Base-by-base conservation (phyloP, 768 basidiomycete species). In the Collybiopsis luxurians region DNA sequence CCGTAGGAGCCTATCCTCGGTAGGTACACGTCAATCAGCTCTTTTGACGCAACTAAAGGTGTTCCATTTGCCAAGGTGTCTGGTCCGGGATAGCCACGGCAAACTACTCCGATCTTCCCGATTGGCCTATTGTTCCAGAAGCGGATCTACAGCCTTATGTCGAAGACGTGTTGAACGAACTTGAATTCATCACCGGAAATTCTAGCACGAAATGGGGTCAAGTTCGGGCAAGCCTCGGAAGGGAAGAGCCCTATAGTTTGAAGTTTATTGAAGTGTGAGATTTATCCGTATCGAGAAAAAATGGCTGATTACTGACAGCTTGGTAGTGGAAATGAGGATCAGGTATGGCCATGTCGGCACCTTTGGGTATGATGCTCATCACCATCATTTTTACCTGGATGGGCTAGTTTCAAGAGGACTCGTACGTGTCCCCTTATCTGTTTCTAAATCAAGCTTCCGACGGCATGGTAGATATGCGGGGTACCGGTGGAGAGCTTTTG, bases 171-270 rank as follows among this genome's bases (percentile, higher is more conserved):
- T 62, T 72, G 50, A 65, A 71, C 48, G 68, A 79, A 69, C 78
- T 84, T 42, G 79, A 84, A 64, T 85, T 83, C 61, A 78, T 79
- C 24, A 71, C 80, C 3, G 84, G 83, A 10, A 75, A 83, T 56
- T 62, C 77, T 4, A 61, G 71, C 26, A 76, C 71, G 19, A 80
- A 73, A 54, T 67, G 68, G 10, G 73, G 71, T 59, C 62, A 69
- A 40, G 57, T 79, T 31, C 75, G 83, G 3, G 79, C 82, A 15
- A 80, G 79, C 19, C 65, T 81, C 4, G 83, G 84, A n/a, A 77
- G 79, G 45, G 74, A 74, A 3, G 74, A 79, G 39, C 82, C 84
- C 0, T 85, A 82, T 64, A 60, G 63, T 0, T 72, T 84, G 45
- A 71, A 64, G 13, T 79, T 70, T 57, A 73, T 83, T 5, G 79